Evolutionary conservation across 176 grass and related monocot species (phyloP).

Genomic region (Paspalum notatum): DNA sequence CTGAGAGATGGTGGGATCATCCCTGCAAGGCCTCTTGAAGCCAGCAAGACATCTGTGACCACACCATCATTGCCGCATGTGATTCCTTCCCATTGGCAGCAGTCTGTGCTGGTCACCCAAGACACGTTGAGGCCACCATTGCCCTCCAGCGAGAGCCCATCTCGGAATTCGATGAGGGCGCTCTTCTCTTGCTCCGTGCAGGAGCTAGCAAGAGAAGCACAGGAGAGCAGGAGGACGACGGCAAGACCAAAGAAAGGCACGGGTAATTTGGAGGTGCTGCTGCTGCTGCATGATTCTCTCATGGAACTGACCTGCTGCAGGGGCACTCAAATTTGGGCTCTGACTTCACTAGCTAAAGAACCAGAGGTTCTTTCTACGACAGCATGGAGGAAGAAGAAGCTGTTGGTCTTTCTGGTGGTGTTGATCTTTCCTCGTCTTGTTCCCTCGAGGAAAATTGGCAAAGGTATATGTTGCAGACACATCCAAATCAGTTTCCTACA

Average conservation of each 20-base stretch:
- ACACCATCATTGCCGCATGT: constrained; percentile 32
- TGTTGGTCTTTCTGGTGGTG: constrained; percentile 17
- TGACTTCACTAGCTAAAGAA: constrained; percentile 19
- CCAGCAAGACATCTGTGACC: constrained; percentile 51
- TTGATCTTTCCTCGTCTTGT: constrained; percentile 24
- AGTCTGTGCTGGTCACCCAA: constrained; percentile 53
- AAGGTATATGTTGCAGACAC: constrained; percentile 38
- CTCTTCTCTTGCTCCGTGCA: constrained; percentile 67
- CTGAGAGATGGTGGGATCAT: constrained; percentile 43
- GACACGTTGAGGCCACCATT: constrained; percentile 42
- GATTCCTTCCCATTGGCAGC: constrained; percentile 78
- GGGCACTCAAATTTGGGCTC: constrained; percentile 20
- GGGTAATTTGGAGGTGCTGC: constrained; percentile 17
- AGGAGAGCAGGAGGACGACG: constrained; percentile 37
- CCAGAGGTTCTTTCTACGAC: constrained; percentile 13
- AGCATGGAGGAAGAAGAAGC: constrained; percentile 36
- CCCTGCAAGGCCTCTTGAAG: constrained; percentile 59
- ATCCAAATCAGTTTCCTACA: constrained; percentile 52
- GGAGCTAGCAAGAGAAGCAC: constrained; percentile 16
- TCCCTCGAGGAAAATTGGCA: constrained; percentile 27
- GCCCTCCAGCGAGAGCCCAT: constrained; percentile 26
- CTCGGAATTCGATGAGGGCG: constrained; percentile 62
- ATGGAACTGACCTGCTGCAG: constrained; percentile 29
- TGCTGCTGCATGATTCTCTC: constrained; percentile 51
- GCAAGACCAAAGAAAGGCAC: not conserved